A percentile compares a stretch with the other conserved stretches of the same genome.
These are phyloP conservation scores for Takashimella koratensis DNA, from an alignment of 1,284 basidiomycete species.

Conservation along the genomic window DNA sequence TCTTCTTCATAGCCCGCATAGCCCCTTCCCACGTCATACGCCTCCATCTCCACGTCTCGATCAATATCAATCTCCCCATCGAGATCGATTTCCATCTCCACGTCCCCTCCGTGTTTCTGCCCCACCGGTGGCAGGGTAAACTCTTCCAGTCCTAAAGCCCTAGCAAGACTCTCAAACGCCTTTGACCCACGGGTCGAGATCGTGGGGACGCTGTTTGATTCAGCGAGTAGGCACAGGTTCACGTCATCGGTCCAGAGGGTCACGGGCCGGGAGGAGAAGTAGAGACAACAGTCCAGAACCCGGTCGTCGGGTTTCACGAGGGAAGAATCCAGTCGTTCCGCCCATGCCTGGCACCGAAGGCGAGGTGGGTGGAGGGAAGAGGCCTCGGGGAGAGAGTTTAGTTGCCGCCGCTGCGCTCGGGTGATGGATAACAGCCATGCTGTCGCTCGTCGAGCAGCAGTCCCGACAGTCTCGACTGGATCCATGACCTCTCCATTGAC, in stretches of 20 bases:
- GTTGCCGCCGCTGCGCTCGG: not conserved
- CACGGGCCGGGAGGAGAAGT: conserved; percentile 1
- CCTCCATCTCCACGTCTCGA: not conserved
- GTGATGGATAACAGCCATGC: conserved; percentile 1
- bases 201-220: conserved; percentile 3
- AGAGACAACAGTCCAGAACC: conserved; percentile 10
- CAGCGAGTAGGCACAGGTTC: conserved; percentile 5
- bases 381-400: not conserved
- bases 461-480: not conserved
- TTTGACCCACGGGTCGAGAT: not conserved
- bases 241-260: conserved; percentile 8
- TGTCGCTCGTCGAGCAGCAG: conserved; percentile 3
- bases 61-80: not conserved
- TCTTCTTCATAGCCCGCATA: not conserved
- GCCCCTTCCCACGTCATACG: not conserved
- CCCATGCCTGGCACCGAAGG: conserved; percentile 4
- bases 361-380: not conserved
- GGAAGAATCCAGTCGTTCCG: not conserved
- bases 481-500: too few relatives aligned
- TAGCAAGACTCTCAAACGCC: not conserved
- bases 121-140: not conserved
- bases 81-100: not conserved
- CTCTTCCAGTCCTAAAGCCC: not conserved
- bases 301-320: conserved; percentile 4
- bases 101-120: not conserved